Conservation (phyloP, 495 filamentous ascomycete genomes). For the Aspergillus affinis region DNA sequence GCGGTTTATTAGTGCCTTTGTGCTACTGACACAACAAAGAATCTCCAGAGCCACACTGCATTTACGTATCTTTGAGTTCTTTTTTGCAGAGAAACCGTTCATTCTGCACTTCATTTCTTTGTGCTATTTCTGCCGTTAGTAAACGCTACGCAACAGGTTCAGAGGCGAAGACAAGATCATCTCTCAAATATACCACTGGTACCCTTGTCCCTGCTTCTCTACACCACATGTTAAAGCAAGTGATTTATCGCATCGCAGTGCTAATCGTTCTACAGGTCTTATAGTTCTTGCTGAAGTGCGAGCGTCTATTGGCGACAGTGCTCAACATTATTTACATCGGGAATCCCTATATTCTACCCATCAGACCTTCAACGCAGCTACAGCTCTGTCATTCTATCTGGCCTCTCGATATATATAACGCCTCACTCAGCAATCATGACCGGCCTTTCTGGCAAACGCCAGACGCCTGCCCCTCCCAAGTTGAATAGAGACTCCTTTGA, state of each 20-base stretch:
- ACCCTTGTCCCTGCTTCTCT: neutral
- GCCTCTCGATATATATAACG: neutral
- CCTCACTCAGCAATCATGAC: neutral
- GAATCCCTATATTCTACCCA: neutral
- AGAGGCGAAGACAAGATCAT: neutral
- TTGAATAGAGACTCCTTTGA: neutral
- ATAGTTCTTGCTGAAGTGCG: neutral
- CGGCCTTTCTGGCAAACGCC: neutral
- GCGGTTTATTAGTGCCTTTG: neutral
- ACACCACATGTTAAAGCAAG: neutral
- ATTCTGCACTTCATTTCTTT: neutral
- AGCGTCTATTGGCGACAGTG: neutral
- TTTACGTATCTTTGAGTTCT: neutral
- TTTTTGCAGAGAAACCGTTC: neutral
- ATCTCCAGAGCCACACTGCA: neutral
- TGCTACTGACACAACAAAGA: neutral
- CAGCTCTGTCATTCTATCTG: neutral
- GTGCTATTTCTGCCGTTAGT: neutral
- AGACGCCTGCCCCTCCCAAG: neutral
- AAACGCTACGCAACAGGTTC: neutral
- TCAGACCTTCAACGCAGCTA: neutral
- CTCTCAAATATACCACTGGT: neutral
- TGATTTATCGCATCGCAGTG: neutral
- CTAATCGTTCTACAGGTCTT: neutral
- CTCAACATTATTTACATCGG: neutral